These are phyloP conservation scores for Scalesia atractyloides DNA, from an alignment of 129 eudicot genomes.

Conservation along the genomic window DNA sequence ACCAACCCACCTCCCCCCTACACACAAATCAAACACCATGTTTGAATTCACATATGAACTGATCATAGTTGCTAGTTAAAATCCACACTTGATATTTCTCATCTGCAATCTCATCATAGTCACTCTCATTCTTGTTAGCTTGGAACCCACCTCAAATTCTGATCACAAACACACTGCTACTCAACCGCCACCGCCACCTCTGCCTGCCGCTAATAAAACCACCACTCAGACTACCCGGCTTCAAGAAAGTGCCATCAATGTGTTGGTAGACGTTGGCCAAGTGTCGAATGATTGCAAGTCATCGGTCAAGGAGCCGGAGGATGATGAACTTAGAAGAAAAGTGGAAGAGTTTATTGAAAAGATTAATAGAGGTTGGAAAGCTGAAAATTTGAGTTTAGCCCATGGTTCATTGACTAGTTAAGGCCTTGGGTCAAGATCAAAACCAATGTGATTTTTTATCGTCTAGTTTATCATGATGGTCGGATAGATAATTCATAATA, in stretches of 20 bases:
- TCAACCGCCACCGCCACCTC: background rate
- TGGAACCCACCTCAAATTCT: constrained; percentile 34
- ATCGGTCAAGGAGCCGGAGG: constrained; percentile 25
- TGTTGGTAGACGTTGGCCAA: constrained; percentile 23
- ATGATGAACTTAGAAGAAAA: constrained; percentile 69
- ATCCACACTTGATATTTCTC: constrained; percentile 52
- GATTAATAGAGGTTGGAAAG: constrained; percentile 63
- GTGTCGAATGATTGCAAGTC: constrained; percentile 14
- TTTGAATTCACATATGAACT: constrained; percentile 22
- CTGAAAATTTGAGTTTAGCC: constrained; percentile 33
- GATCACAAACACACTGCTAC: background rate
- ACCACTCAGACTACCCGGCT: constrained; percentile 1
- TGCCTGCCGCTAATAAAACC: background rate
- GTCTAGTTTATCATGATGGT: too few species aligned
- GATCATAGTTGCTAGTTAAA: constrained; percentile 48
- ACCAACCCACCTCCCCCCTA: background rate
- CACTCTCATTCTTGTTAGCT: constrained; percentile 51
- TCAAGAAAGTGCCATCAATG: constrained; percentile 23
- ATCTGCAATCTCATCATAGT: constrained; percentile 62
- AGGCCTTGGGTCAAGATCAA: background rate
- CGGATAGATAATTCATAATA: background rate
- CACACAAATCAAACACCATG: constrained; percentile 27
- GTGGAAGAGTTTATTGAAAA: constrained; percentile 72
- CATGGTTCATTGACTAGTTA: constrained; percentile 3
- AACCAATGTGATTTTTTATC: background rate